A percentile compares a stretch with the other conserved stretches of the same genome.
phyloP scores from a whole-genome alignment of 1,139 yeast species.

The Diutina pseudorugosa region DNA sequence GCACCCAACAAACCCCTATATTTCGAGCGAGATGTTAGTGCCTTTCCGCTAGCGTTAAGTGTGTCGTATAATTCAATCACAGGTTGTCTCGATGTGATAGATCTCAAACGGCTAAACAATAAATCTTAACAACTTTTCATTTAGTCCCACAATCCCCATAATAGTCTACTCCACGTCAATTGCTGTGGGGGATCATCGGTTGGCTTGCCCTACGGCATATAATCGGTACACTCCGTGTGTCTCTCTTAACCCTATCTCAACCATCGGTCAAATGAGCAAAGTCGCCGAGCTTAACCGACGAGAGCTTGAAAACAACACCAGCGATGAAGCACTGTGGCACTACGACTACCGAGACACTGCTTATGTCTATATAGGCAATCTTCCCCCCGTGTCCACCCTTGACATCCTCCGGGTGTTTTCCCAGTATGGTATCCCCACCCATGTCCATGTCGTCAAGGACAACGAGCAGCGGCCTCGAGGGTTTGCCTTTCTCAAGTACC shows the following conservation, averaged over 20 bases:
- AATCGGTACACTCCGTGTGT: too few species aligned
- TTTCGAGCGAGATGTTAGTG: too few species aligned
- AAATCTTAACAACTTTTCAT: too few species aligned
- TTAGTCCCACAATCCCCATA: too few species aligned
- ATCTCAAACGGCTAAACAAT: too few species aligned
- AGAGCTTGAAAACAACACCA: slow-evolving; percentile 52
- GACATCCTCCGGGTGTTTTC: slow-evolving; percentile 74
- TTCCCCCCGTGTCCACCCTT: slow-evolving; percentile 56
- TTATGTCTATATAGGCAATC: slow-evolving; percentile 53
- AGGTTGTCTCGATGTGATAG: too few species aligned
- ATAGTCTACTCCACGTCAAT: too few species aligned
- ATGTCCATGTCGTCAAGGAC: slow-evolving; percentile 61
- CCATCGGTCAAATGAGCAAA: slow-evolving; percentile 14
- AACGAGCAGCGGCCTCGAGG: slow-evolving; percentile 48
- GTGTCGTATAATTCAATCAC: too few species aligned
- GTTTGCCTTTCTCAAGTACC: slow-evolving; percentile 74
- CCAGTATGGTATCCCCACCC: slow-evolving; percentile 83
- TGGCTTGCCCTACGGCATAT: too few species aligned
- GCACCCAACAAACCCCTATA: neutral
- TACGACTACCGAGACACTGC: slow-evolving; percentile 62
- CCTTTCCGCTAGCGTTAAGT: too few species aligned
- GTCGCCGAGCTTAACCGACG: slow-evolving; percentile 52
- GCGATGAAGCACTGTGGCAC: slow-evolving; percentile 77
- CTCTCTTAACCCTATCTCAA: too few species aligned
- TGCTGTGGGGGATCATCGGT: too few species aligned